Percentiles rank a stretch among this genome's conserved stretches.
Conservation (phyloP, 2,329 filamentous ascomycete genomes). For the Microcyclosporella mali region DNA sequence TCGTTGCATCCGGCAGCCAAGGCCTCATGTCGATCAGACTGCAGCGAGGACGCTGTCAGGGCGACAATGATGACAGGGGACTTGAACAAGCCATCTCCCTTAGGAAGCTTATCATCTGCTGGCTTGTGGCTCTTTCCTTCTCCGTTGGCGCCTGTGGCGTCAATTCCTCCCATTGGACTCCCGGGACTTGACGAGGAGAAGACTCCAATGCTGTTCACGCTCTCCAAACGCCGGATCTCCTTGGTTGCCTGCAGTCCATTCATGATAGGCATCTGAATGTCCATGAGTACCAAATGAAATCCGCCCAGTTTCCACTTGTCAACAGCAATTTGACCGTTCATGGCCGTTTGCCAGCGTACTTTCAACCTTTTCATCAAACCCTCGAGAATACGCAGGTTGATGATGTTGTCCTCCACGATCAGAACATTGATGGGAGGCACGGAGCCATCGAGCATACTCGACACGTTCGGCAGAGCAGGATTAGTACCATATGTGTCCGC, state of each 20-base stretch:
- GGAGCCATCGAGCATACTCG: slow-evolving; percentile 62
- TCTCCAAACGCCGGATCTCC: slow-evolving; percentile 84
- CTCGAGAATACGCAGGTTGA: slow-evolving; percentile 88
- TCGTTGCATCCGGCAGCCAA: slow-evolving; percentile 95
- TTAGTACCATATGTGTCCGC: slow-evolving; percentile 17
- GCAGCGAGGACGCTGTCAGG: slow-evolving; percentile 85
- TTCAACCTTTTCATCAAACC: slow-evolving; percentile 94
- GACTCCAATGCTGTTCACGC: slow-evolving; percentile 86
- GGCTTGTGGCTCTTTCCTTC: slow-evolving; percentile 35
- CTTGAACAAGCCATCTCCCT: slow-evolving; percentile 67
- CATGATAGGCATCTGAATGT: slow-evolving; percentile 96
- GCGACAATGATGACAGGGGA: slow-evolving; percentile 97
- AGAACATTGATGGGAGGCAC: slow-evolving; percentile 95
- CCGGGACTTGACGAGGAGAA: slow-evolving; percentile 52
- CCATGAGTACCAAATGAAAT: slow-evolving; percentile 96
- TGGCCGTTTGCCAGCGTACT: slow-evolving; percentile 93
- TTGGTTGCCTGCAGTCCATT: slow-evolving; percentile 90
- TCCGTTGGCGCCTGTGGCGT: slow-evolving; percentile 30
- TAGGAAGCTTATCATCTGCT: slow-evolving; percentile 63
- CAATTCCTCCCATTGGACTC: slow-evolving; percentile 35
- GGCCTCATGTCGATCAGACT: slow-evolving; percentile 92
- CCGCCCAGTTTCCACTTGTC: slow-evolving; percentile 88
- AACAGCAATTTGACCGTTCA: slow-evolving; percentile 90
- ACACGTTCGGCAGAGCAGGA: slow-evolving; percentile 14
- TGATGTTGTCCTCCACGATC: slow-evolving; percentile 97